Evolutionary conservation across 2,329 filamentous ascomycete genomes (phyloP).

Genomic region (Penicillium sp.): DNA sequence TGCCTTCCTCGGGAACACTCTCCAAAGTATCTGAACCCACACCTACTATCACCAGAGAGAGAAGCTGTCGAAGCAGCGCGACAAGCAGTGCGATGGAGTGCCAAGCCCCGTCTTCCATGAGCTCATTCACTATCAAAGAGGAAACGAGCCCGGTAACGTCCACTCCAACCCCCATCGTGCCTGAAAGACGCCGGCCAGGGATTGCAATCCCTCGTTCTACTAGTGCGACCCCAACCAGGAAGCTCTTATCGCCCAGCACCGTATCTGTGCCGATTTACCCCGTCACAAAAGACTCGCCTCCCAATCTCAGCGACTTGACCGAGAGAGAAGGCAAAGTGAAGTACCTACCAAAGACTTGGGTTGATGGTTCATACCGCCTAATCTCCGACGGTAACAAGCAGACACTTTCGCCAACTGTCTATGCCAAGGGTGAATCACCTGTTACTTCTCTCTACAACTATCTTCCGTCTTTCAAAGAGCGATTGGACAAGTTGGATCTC

Average conservation of each 20-base stretch:
- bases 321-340: slow-evolving; percentile 9
- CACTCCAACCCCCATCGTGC: neutral
- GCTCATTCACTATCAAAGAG: neutral
- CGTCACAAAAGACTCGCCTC: neutral
- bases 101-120: neutral
- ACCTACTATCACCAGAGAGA: neutral
- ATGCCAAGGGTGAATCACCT: neutral
- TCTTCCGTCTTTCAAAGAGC: slow-evolving; percentile 12
- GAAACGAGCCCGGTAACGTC: neutral
- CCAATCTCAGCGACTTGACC: neutral
- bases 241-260: neutral
- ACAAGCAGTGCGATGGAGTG: neutral
- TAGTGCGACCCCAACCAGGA: neutral
- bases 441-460: neutral
- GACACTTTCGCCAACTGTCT: neutral
- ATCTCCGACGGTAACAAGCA: neutral
- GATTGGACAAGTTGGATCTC: slow-evolving; percentile 5
- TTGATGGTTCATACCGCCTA: neutral
- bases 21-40: neutral
- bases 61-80: neutral
- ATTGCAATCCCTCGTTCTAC: neutral
- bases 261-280: neutral
- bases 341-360: slow-evolving; percentile 8
- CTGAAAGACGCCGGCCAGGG: neutral
- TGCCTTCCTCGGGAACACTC: slow-evolving; percentile 2